phyloP scores from a whole-genome alignment of 202 grass and related monocot genomes.

The Saccharum hybrid region DNA sequence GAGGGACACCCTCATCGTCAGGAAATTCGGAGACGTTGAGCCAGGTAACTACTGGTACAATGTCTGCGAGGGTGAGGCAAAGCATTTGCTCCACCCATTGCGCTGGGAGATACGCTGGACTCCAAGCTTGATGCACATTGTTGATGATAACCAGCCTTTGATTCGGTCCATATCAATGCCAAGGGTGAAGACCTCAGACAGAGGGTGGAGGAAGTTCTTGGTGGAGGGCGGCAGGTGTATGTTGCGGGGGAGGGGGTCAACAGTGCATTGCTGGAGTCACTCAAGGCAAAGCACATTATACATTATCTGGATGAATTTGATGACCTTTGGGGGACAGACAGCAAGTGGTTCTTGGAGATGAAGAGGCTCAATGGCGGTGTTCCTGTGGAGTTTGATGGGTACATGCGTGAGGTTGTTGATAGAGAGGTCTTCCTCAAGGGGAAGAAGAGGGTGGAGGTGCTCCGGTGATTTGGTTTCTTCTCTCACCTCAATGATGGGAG shows the following conservation, averaged over 20 bases:
- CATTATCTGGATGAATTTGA: conserved; percentile 67
- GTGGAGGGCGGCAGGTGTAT: conserved; percentile 56
- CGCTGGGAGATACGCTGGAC: conserved; percentile 41
- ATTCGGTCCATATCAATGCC: conserved; percentile 46
- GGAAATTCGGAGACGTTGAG: conserved; percentile 67
- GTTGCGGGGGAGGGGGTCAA: conserved; percentile 47
- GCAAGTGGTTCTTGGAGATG: conserved; percentile 74
- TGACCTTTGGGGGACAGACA: conserved; percentile 64
- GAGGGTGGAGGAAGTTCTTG: conserved; percentile 49
- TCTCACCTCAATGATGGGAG: too few relatives aligned
- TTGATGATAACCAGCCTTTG: conserved; percentile 55
- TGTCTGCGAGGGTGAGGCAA: conserved; percentile 63
- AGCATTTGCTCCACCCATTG: conserved; percentile 36
- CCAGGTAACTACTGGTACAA: conserved; percentile 76
- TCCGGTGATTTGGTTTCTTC: conserved; percentile 47
- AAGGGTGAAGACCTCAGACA: conserved; percentile 31
- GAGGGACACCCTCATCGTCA: conserved; percentile 62
- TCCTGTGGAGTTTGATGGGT: conserved; percentile 80
- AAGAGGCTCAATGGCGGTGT: conserved; percentile 73
- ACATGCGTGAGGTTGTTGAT: conserved; percentile 70
- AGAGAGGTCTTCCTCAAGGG: conserved; percentile 74
- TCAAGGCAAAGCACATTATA: conserved; percentile 49
- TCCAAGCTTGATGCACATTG: conserved; percentile 56
- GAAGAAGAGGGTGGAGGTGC: conserved; percentile 58
- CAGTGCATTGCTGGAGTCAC: conserved; percentile 40